Evolutionary conservation across 257 asterid genomes (phyloP), one percentile per base, ranked within the genome.

Genomic region (Jaltomata sinuosa): DNA sequence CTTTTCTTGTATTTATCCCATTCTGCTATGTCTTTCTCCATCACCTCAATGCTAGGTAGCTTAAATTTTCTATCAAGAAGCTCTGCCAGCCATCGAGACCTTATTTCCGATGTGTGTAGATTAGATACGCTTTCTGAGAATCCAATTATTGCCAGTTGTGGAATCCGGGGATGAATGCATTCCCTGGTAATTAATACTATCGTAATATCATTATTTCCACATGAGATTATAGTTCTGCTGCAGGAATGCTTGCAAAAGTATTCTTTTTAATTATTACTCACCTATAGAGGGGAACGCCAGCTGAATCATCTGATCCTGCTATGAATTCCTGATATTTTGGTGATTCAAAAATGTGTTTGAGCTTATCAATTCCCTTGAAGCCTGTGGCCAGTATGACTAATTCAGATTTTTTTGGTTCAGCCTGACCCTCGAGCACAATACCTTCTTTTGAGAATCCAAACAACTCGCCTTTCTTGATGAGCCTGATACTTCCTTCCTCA

Each of bases 321-420:
- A 90, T 49, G 85, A 79, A 81, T 47, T 88, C 49, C 71, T 84
- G 86, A 83, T 89, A 87, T 25, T 42, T 18, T 15, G 84, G 81
- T 0, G 91, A 89, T 22, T 47, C 42, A 54, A 92, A 90, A 3
- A 85, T 42, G 32, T 85, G 80, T 69, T 89, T 87, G 64, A 89
- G 91, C 87, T 90, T 88, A 47, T 89, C 87, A 11, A 79, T 82
- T 29, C 90, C 90, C 27, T 78, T 91, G 83, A 85, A 91, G 12
- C 94, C 93, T 2, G 95, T 92, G n/a, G 90, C 90, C 22, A 92
- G 86, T 40, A 90, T 91, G 67, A 92, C 84, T 3, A 90, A 65
- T 68, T 92, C 93, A 0, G 86, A 64, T 82, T 88, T 74, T 25
- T 88, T 59, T 40, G 86, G 86, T 68, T 87, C 87, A 11, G 32